Conservation (phyloP, 2,329 filamentous ascomycete species). For the Celoporthe dispersa region DNA sequence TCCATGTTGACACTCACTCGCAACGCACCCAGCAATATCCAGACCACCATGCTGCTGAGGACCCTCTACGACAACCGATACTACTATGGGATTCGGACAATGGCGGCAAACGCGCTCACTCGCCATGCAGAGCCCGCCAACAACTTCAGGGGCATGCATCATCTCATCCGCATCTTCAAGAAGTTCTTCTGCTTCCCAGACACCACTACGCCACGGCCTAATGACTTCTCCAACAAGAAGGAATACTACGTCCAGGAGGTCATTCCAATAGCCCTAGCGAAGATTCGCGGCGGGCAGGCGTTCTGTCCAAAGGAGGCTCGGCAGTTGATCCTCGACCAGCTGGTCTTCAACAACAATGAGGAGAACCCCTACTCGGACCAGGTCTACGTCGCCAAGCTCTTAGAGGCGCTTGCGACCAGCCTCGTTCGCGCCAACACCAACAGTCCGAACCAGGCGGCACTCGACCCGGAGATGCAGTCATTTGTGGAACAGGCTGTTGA, state of each 20-base stretch:
- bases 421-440: slow-evolving; percentile 57
- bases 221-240: slow-evolving; percentile 87
- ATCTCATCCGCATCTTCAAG: slow-evolving; percentile 84
- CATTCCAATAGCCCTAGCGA: slow-evolving; percentile 80
- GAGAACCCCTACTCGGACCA: slow-evolving; percentile 89
- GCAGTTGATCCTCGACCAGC: slow-evolving; percentile 82
- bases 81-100: slow-evolving; percentile 87
- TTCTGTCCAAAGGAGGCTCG: slow-evolving; percentile 80
- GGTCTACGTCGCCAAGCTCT: slow-evolving; percentile 82
- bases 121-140: slow-evolving; percentile 73
- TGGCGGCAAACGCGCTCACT: slow-evolving; percentile 80
- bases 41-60: slow-evolving; percentile 85
- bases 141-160: slow-evolving; percentile 78
- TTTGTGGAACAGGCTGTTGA: slow-evolving; percentile 60
- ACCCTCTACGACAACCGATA: slow-evolving; percentile 92
- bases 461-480: slow-evolving; percentile 47
- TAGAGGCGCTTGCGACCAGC: slow-evolving; percentile 65
- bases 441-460: slow-evolving; percentile 47
- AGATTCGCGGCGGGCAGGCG: slow-evolving; percentile 74
- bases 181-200: slow-evolving; percentile 85
- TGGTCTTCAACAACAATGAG: slow-evolving; percentile 93
- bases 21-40: slow-evolving; percentile 74
- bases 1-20: slow-evolving; percentile 75
- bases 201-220: slow-evolving; percentile 79
- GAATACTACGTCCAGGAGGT: slow-evolving; percentile 84